Evolutionary conservation across 2,329 filamentous ascomycete genomes (phyloP), one percentile per base, ranked within the genome.

Genomic region (Aspergillus sp.): DNA sequence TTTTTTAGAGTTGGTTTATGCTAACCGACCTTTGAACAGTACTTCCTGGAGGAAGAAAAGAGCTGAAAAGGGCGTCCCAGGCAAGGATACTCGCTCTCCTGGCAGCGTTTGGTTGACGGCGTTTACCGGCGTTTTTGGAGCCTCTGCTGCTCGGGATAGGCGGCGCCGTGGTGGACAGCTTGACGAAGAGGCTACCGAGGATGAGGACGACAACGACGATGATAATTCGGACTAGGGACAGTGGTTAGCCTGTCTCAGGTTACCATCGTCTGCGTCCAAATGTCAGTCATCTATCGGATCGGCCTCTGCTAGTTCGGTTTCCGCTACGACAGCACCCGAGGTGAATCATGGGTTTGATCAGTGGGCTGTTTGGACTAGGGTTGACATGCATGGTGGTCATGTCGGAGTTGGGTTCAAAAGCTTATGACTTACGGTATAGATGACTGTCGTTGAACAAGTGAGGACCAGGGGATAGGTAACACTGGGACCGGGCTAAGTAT

Each of bases 1-100:
- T 29, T n/a, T 14, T 12, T 29, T n/a, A 15, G 8, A 11, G 13
- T 5, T 8, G n/a, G n/a, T 15, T 6, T 13, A 30, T 40, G 29
- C 39, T 40, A 34, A 35, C 35, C 8, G 27, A 32, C 13, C n/a
- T 16, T 32, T 31, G 30, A 20, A 39, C 29, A 85, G 80, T 95
- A 94, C 80, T 96, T 96, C 82, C 64, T 96, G 62, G 89, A 96
- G 62, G 88, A 95, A 55, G 73, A 78, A 10, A 22, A 22, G 57
- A 74, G 67, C 66, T 80, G 69, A 79, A 85, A 69, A 75, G 71
- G 73, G 70, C 71, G 59, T 71, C 58, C 60, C 66, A 51, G 43
- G 49, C 40, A 49, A 60, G 43, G 45, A 60, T 52, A 43, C 57
- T 47, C 56, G 54, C 47, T 52, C 57, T 38, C 57, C 47, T 52